phyloP scores from a whole-genome alignment of 2,329 filamentous ascomycete species.

The Aspergillus calidoustus region DNA sequence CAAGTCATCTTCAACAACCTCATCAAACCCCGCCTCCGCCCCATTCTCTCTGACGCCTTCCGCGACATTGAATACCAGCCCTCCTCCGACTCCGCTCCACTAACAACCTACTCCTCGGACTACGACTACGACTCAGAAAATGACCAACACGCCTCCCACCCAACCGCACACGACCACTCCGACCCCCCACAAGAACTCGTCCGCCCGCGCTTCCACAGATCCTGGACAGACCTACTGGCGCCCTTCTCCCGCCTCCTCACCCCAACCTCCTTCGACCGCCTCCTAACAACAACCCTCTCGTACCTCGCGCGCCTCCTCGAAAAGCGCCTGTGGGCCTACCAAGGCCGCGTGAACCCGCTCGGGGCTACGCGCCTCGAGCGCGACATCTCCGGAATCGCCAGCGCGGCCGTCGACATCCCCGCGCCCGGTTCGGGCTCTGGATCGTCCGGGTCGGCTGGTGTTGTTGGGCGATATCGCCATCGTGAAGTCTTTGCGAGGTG shows the following conservation, averaged over 20 bases:
- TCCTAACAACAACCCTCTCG: constrained; percentile 73
- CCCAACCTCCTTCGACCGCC: constrained; percentile 71
- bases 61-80: constrained; percentile 86
- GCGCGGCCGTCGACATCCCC: constrained; percentile 46
- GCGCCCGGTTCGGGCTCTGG: constrained; percentile 32
- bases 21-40: constrained; percentile 80
- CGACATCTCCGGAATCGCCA: constrained; percentile 77
- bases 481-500: constrained; percentile 77
- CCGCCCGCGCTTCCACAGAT: constrained; percentile 76
- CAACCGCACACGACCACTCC: constrained; percentile 50
- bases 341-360: constrained; percentile 77
- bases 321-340: constrained; percentile 82
- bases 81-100: constrained; percentile 54
- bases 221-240: constrained; percentile 83
- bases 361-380: constrained; percentile 83
- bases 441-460: neutral
- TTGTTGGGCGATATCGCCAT: constrained; percentile 67
- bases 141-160: constrained; percentile 47
- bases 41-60: constrained; percentile 85
- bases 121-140: constrained; percentile 52
- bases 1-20: constrained; percentile 87
- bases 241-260: constrained; percentile 87
- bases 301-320: constrained; percentile 81
- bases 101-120: constrained; percentile 41
- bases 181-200: constrained; percentile 64